Evolutionary conservation across 805 yeast genomes (phyloP).

Genomic region (Myxozyma mucilagina): DNA sequence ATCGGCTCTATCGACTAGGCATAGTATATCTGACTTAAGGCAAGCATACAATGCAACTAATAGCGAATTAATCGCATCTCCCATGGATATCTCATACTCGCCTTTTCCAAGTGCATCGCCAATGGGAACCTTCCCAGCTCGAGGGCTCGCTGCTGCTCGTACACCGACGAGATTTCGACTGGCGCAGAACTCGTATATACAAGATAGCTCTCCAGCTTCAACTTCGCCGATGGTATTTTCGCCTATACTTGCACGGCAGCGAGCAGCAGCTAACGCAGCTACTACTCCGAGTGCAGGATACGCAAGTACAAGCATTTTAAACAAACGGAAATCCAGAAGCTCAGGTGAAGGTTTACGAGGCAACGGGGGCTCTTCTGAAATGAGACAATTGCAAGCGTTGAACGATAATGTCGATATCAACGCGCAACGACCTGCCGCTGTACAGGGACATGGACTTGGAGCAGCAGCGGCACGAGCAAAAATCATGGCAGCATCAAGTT

Average conservation of each 20-base stretch:
- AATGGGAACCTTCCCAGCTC: conserved; percentile 27
- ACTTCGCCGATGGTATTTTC: conserved; percentile 21
- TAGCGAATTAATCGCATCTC: conserved; percentile 16
- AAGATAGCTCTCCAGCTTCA: background rate
- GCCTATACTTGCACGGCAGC: conserved; percentile 1
- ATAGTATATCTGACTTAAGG: conserved; percentile 36
- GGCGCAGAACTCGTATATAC: background rate
- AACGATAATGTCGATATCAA: conserved; percentile 19
- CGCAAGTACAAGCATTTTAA: background rate
- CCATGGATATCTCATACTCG: conserved; percentile 40
- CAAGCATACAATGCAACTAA: conserved; percentile 12
- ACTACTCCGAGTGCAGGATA: conserved; percentile 5
- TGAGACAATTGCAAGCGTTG: conserved; percentile 25
- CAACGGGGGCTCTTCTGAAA: background rate
- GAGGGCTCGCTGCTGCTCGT: conserved; percentile 13
- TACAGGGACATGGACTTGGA: conserved; percentile 34
- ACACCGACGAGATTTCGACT: conserved; percentile 24
- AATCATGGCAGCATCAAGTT: conserved; percentile 38
- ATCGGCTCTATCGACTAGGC: conserved; percentile 24
- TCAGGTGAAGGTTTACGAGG: conserved; percentile 1
- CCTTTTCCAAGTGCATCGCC: conserved; percentile 31
- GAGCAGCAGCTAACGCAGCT: background rate
- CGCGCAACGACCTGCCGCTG: conserved; percentile 13
- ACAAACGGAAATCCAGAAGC: conserved; percentile 6
- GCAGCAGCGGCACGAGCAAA: conserved; percentile 38